Conservation (phyloP, 2,329 filamentous ascomycete genomes). For the Fusarium mundagurra region DNA sequence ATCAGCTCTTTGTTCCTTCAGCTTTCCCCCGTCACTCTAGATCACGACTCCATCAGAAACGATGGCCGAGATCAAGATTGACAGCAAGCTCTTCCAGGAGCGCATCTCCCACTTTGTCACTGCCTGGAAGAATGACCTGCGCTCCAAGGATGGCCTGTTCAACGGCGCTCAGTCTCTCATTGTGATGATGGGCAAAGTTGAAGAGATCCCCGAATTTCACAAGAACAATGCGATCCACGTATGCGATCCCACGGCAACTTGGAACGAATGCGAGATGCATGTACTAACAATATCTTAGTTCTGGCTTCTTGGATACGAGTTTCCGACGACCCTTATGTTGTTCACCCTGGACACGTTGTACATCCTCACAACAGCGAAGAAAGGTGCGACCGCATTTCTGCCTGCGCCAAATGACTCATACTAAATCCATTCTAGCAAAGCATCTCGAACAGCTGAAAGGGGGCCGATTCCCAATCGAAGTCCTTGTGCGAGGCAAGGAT, state of each 20-base stretch:
- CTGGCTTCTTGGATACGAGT: conserved; percentile 98
- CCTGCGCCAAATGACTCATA: conserved; percentile 11
- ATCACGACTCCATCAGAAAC: conserved; percentile 51
- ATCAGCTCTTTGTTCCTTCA: conserved; percentile 38
- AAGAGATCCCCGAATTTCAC: conserved; percentile 85
- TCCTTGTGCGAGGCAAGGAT: conserved; percentile 92
- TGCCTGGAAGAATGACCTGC: conserved; percentile 97
- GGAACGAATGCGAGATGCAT: neutral
- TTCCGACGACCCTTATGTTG: conserved; percentile 93
- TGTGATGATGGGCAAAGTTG: conserved; percentile 93
- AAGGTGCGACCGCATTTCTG: conserved; percentile 68
- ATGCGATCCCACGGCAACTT: conserved; percentile 49
- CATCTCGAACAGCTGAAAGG: conserved; percentile 92
- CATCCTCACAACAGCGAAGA: conserved; percentile 95
- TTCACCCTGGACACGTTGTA: conserved; percentile 89
- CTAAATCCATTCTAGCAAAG: conserved; percentile 71
- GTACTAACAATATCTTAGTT: conserved; percentile 67
- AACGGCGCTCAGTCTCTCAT: conserved; percentile 86
- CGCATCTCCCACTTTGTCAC: conserved; percentile 87
- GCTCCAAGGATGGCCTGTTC: conserved; percentile 85
- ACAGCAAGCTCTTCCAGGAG: conserved; percentile 92
- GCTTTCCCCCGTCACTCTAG: conserved; percentile 40
- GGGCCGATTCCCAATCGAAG: conserved; percentile 91
- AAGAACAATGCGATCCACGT: conserved; percentile 98
- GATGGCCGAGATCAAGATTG: conserved; percentile 91